These are phyloP conservation scores for Claviceps digitariae DNA, from an alignment of 2,329 filamentous ascomycete genomes.

Conservation along the genomic window DNA sequence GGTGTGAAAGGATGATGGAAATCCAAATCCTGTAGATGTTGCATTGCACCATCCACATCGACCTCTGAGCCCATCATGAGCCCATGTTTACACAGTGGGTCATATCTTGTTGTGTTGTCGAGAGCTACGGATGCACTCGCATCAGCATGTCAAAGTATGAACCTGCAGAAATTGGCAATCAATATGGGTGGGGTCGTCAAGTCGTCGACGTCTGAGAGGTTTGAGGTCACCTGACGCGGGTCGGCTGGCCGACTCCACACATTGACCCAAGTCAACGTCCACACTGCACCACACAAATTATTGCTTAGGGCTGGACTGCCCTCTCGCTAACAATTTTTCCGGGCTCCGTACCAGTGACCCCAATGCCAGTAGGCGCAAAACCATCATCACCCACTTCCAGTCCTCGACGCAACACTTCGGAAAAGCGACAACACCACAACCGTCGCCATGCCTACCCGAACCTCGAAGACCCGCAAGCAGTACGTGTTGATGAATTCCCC, in stretches of 20 bases:
- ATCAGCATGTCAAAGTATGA: no score
- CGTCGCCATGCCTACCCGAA: slow-evolving; percentile 59
- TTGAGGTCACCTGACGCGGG: slow-evolving; percentile 18
- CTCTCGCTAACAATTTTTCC: slow-evolving; percentile 27
- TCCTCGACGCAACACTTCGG: slow-evolving; percentile 22
- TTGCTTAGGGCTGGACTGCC: slow-evolving; percentile 28
- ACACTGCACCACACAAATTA: background rate
- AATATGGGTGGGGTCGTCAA: background rate
- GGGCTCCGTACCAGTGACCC: slow-evolving; percentile 12
- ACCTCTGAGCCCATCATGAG: slow-evolving; percentile 5
- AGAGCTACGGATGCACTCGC: background rate
- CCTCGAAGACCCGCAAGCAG: slow-evolving; percentile 67
- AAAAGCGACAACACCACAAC: slow-evolving; percentile 31
- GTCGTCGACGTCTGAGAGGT: slow-evolving; percentile 8
- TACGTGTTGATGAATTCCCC: slow-evolving; percentile 31
- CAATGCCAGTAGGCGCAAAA: slow-evolving; percentile 22
- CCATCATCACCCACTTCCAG: slow-evolving; percentile 24
- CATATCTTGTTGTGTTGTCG: background rate
- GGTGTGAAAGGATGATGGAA: slow-evolving; percentile 83
- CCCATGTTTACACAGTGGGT: background rate
- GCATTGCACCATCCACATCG: slow-evolving; percentile 9
- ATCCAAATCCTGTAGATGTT: slow-evolving; percentile 27
- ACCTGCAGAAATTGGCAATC: background rate
- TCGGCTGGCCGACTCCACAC: background rate
- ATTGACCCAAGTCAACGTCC: background rate